A percentile compares a stretch with the other conserved stretches of the same genome.
Conservation (phyloP, 2,329 filamentous ascomycete genomes). For the Xylaria sp. region DNA sequence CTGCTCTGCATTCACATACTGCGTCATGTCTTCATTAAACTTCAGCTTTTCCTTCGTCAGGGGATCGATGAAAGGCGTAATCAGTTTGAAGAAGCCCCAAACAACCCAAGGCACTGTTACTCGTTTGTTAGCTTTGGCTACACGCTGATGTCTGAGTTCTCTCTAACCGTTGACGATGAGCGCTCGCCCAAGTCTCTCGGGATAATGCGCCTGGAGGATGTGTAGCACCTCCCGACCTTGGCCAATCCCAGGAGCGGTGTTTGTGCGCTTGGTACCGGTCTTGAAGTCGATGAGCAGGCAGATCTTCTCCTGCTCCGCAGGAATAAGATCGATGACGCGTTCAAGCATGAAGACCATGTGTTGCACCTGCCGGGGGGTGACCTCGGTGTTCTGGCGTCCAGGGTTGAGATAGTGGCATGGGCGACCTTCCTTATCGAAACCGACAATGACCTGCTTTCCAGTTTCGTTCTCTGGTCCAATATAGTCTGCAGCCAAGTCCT, state of each 20-base stretch:
- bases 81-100: slow-evolving; percentile 93
- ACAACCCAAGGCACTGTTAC: slow-evolving; percentile 86
- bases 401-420: slow-evolving; percentile 93
- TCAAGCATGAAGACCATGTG: slow-evolving; percentile 98
- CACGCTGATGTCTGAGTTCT: background rate
- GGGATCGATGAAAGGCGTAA: slow-evolving; percentile 96
- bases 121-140: slow-evolving; percentile 29
- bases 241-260: slow-evolving; percentile 76
- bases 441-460: slow-evolving; percentile 90
- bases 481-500: slow-evolving; percentile 82
- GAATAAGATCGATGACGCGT: slow-evolving; percentile 86
- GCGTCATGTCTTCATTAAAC: slow-evolving; percentile 91
- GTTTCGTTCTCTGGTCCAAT: slow-evolving; percentile 96
- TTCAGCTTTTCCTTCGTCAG: slow-evolving; percentile 94
- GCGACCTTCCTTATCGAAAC: slow-evolving; percentile 86
- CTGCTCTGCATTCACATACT: slow-evolving; percentile 84
- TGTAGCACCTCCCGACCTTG: slow-evolving; percentile 85
- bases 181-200: slow-evolving; percentile 87
- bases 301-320: slow-evolving; percentile 85
- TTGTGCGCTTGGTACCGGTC: slow-evolving; percentile 75
- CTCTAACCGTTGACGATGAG: slow-evolving; percentile 87
- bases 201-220: slow-evolving; percentile 96
- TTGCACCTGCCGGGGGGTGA: slow-evolving; percentile 86
- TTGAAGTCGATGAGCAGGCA: slow-evolving; percentile 94
- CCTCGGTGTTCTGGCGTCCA: slow-evolving; percentile 90